phyloP scores from a whole-genome alignment of 495 filamentous ascomycete species.

The Pseudomonodictys pantanalensis region DNA sequence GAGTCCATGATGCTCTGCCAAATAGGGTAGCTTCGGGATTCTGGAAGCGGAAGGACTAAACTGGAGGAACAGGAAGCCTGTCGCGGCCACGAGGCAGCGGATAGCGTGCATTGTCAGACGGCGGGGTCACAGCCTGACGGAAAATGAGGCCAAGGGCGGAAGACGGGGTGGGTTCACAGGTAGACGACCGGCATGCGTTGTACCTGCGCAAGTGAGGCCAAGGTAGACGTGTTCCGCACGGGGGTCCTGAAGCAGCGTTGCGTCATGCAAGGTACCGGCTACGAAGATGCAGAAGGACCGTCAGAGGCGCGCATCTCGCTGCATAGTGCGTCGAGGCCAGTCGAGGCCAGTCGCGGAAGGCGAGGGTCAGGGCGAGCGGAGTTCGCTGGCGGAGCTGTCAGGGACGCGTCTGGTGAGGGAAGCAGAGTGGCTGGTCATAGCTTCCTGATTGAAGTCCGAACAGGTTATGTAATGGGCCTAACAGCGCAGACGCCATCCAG shows the following conservation, averaged over 20 bases:
- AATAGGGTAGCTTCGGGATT: constrained; percentile 8
- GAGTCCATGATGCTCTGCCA: constrained; percentile 18
- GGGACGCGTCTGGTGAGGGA: not conserved
- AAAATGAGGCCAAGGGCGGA: no score
- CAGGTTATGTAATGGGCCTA: no score
- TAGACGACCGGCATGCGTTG: not conserved
- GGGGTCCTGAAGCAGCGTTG: not conserved
- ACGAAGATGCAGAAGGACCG: no score
- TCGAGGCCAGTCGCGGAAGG: no score
- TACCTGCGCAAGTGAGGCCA: no score
- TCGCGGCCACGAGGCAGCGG: not conserved
- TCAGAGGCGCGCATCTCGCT: no score
- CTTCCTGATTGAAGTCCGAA: constrained; percentile 6
- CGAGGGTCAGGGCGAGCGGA: constrained; percentile 11
- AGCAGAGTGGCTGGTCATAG: no score
- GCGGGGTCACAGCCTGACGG: not conserved
- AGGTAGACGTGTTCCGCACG: no score
- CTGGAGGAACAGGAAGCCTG: not conserved
- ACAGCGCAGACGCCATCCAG: no score
- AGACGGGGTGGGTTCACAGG: not conserved
- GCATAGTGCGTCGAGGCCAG: no score
- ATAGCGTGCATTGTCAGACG: not conserved
- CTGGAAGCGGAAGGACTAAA: constrained; percentile 24
- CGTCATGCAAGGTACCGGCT: constrained; percentile 2
- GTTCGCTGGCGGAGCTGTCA: constrained; percentile 1